Percentiles rank a stretch among this genome's conserved stretches.
Conservation (phyloP, 1,139 yeast genomes). For the Yarrowia galli region DNA sequence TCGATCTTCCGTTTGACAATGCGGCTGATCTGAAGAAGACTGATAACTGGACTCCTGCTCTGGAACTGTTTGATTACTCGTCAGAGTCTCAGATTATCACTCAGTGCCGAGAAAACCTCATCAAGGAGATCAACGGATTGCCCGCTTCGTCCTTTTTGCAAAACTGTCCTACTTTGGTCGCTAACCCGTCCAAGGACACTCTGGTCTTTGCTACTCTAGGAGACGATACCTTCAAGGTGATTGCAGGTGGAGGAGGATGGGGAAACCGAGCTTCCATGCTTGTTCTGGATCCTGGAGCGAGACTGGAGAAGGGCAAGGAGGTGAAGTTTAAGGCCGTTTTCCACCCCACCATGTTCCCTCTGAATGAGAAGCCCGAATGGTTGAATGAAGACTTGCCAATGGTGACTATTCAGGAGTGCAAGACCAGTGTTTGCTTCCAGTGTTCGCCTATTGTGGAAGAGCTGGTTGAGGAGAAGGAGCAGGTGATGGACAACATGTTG, state of each 20-base stretch:
- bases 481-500: constrained; percentile 44
- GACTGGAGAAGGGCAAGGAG: constrained; percentile 55
- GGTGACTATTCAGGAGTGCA: constrained; percentile 17
- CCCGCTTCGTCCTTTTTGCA: constrained; percentile 64
- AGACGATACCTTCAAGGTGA: constrained; percentile 53
- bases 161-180: constrained; percentile 42
- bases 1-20: constrained; percentile 39
- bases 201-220: constrained; percentile 26
- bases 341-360: constrained; percentile 31
- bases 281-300: constrained; percentile 65
- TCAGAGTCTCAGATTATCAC: constrained; percentile 53
- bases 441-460: constrained; percentile 43
- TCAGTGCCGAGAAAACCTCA: constrained; percentile 59
- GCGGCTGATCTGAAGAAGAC: neutral
- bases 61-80: constrained; percentile 45
- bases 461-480: constrained; percentile 40
- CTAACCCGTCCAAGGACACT: constrained; percentile 29
- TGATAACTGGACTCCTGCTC: constrained; percentile 17
- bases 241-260: constrained; percentile 74
- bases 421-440: constrained; percentile 19
- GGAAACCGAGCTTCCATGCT: constrained; percentile 66
- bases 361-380: constrained; percentile 36
- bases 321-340: constrained; percentile 57
- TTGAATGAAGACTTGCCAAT: neutral
- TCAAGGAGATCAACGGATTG: constrained; percentile 57